phyloP scores from a whole-genome alignment of 345 rosid species.

The Populus euphratica region DNA sequence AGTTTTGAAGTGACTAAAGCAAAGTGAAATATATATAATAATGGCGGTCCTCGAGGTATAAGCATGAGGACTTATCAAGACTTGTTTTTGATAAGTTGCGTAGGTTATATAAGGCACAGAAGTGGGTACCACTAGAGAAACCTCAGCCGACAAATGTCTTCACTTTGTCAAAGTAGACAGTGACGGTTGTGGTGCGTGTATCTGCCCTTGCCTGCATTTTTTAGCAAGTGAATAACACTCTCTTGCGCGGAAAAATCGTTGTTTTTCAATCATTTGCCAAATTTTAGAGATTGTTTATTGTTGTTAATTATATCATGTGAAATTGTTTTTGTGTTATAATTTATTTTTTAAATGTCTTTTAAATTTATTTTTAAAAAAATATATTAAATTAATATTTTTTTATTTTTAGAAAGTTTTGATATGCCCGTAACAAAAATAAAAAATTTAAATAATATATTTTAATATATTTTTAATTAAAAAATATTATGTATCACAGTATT shows the following conservation, averaged over 20 bases:
- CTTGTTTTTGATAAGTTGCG: fast-evolving
- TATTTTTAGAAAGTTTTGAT: too few relatives aligned
- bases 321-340: background rate
- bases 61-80: fast-evolving
- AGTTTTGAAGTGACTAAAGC: background rate
- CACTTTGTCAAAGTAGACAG: slow-evolving; percentile 21
- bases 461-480: too few relatives aligned
- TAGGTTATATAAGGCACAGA: background rate
- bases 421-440: too few relatives aligned
- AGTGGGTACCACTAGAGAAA: slow-evolving; percentile 1
- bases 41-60: slow-evolving; percentile 24
- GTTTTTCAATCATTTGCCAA: background rate
- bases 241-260: background rate
- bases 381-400: too few relatives aligned
- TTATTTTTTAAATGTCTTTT: too few relatives aligned
- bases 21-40: background rate
- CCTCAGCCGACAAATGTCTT: slow-evolving; percentile 21
- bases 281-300: too few relatives aligned
- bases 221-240: slow-evolving; percentile 8
- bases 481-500: too few relatives aligned
- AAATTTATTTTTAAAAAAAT: too few relatives aligned
- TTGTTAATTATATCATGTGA: background rate
- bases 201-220: background rate
- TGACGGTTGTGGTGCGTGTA: slow-evolving; percentile 1
- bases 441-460: too few relatives aligned